These are phyloP conservation scores for Peronospora destructor DNA, from an alignment of 352 stramenopile genomes.

Conservation along the genomic window DNA sequence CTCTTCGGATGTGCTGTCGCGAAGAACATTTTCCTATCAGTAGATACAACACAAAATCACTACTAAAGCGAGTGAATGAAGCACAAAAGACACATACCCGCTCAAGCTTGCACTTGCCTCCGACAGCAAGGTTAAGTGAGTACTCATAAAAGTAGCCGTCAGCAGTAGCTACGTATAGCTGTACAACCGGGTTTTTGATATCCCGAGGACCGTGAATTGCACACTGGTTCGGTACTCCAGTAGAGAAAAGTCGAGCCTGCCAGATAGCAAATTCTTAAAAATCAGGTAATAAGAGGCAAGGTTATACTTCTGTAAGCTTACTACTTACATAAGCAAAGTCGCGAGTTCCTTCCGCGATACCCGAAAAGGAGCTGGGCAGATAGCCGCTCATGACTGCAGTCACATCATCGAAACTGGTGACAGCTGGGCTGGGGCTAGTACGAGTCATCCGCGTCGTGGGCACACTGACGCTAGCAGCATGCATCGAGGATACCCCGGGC, in stretches of 20 bases:
- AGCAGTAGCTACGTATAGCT: conserved; percentile 72
- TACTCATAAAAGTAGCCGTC: conserved; percentile 87
- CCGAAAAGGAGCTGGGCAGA: conserved; percentile 65
- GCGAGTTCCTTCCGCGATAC: conserved; percentile 78
- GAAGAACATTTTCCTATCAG: conserved; percentile 75
- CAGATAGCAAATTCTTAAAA: conserved; percentile 1
- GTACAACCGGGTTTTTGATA: conserved; percentile 37
- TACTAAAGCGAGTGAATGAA: conserved; percentile 3
- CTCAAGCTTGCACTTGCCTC: conserved; percentile 79
- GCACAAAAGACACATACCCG: conserved; percentile 16
- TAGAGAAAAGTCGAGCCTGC: conserved; percentile 64
- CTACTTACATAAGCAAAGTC: conserved; percentile 77
- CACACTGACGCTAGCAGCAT: conserved; percentile 1
- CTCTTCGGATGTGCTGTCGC: conserved; percentile 77
- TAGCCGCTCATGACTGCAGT: conserved; percentile 64
- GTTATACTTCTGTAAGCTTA: not conserved
- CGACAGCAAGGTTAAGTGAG: conserved; percentile 58
- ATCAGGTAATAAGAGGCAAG: not conserved
- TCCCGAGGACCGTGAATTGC: conserved; percentile 72
- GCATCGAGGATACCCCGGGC: conserved; percentile 7
- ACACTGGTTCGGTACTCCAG: conserved; percentile 66
- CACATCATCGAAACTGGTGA: conserved; percentile 59
- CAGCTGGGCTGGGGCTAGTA: conserved; percentile 35
- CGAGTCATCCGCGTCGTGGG: conserved; percentile 19
- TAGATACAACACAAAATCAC: conserved; percentile 1